Conservation (phyloP, 2,329 filamentous ascomycete genomes). For the Emmonsia crescens region DNA sequence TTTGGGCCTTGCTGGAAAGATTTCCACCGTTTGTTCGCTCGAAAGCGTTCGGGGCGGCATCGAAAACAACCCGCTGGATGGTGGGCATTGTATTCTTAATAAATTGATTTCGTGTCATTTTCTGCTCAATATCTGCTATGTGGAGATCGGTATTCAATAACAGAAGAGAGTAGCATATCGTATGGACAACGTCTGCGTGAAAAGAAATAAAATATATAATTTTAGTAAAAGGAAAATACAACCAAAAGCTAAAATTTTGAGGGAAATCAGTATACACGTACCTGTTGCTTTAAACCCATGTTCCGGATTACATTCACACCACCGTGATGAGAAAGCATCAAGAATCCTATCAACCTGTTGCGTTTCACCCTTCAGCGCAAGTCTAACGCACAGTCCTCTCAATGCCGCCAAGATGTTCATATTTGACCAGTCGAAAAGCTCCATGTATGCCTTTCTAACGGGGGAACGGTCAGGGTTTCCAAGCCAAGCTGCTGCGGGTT, state of each 20-base stretch:
- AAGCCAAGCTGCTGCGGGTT: conserved; percentile 76
- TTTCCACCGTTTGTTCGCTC: conserved; percentile 40
- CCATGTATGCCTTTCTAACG: conserved; percentile 73
- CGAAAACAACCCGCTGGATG: conserved; percentile 62
- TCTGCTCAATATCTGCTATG: conserved; percentile 84
- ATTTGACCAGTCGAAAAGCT: conserved; percentile 75
- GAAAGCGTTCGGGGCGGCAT: conserved; percentile 59
- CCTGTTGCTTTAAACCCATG: conserved; percentile 86
- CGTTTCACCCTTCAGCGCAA: conserved; percentile 81
- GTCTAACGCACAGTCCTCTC: conserved; percentile 66
- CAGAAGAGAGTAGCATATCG: conserved; percentile 91
- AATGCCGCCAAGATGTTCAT: conserved; percentile 70
- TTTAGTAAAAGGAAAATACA: background rate
- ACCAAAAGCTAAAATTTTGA: background rate
- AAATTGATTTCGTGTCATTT: conserved; percentile 93
- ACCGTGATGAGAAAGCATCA: conserved; percentile 76
- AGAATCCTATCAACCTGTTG: conserved; percentile 95
- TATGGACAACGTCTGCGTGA: conserved; percentile 75
- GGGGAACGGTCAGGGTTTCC: conserved; percentile 49
- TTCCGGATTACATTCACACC: conserved; percentile 85
- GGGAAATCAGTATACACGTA: conserved; percentile 34
- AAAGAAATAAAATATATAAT: background rate
- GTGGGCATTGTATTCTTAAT: conserved; percentile 94
- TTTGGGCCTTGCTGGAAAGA: conserved; percentile 13
- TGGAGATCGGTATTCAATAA: conserved; percentile 94